Evolutionary conservation across 441 rosid species (phyloP).

Genomic region (Populus trichocarpa): DNA sequence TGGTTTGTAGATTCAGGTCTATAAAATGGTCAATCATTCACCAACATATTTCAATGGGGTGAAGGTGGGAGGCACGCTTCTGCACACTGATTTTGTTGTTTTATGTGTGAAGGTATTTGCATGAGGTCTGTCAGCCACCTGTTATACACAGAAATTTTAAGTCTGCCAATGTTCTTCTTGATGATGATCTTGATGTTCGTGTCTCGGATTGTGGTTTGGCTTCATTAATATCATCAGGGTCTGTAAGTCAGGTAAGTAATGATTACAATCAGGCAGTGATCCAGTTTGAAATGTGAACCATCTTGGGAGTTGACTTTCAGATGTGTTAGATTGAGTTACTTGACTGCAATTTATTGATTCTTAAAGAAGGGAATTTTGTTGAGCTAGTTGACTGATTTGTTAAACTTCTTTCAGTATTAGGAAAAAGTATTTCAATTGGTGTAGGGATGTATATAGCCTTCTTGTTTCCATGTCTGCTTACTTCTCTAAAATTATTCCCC

Average conservation of each 20-base stretch:
- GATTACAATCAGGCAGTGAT: neutral
- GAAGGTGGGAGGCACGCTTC: neutral
- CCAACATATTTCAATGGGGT: neutral
- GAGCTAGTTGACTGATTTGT: neutral
- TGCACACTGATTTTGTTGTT: conserved; percentile 22
- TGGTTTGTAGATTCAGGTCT: neutral
- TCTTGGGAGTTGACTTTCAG: conserved; percentile 1
- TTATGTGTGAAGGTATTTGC: conserved; percentile 65
- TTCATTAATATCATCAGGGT: conserved; percentile 69
- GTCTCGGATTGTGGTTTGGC: conserved; percentile 96
- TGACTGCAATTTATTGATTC: neutral
- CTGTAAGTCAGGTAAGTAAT: conserved; percentile 80
- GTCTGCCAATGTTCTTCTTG: conserved; percentile 79
- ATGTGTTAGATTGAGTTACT: conserved; percentile 2
- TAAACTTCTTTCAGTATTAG: neutral
- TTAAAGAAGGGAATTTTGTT: neutral
- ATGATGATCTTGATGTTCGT: conserved; percentile 67
- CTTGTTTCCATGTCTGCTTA: conserved; percentile 3
- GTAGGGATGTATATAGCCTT: neutral
- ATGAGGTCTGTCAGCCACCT: conserved; percentile 90
- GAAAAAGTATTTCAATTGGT: neutral
- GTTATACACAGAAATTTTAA: conserved; percentile 87
- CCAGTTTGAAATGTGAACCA: conserved; percentile 1
- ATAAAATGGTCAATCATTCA: neutral
- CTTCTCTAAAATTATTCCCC: conserved; percentile 9